phyloP scores from a whole-genome alignment of 2,329 filamentous ascomycete genomes.

The Aciculosporium take region DNA sequence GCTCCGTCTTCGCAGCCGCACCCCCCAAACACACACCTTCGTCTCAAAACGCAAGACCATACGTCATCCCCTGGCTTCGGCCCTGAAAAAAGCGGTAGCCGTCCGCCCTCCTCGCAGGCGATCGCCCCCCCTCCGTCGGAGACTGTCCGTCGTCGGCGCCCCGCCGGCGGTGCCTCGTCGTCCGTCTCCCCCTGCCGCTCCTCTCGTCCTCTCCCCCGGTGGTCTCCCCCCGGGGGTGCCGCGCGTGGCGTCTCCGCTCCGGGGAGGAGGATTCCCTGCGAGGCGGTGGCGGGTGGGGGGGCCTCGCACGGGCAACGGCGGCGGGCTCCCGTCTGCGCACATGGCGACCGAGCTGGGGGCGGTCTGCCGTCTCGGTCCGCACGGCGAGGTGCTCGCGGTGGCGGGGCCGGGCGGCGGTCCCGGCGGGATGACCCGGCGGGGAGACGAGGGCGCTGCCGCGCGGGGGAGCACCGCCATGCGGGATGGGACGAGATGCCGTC shows the following conservation, averaged over 20 bases:
- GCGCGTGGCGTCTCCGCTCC: background rate
- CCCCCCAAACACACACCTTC: background rate
- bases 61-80: constrained; percentile 11
- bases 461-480: too few species aligned
- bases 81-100: constrained; percentile 17
- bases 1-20: background rate
- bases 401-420: background rate
- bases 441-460: too few species aligned
- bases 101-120: constrained; percentile 10
- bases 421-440: background rate
- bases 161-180: too few species aligned
- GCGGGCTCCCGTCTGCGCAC: background rate
- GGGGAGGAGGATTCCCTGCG: too few species aligned
- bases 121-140: too few species aligned
- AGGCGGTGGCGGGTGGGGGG: too few species aligned
- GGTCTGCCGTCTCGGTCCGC: too few species aligned
- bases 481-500: background rate
- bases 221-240: background rate
- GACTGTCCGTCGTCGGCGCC: too few species aligned
- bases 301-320: too few species aligned
- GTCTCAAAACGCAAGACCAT: constrained; percentile 13
- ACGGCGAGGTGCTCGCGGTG: background rate
- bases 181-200: too few species aligned
- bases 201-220: background rate
- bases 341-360: too few species aligned